Conservation (phyloP, 768 basidiomycete species). For the Suillus bovinus region DNA sequence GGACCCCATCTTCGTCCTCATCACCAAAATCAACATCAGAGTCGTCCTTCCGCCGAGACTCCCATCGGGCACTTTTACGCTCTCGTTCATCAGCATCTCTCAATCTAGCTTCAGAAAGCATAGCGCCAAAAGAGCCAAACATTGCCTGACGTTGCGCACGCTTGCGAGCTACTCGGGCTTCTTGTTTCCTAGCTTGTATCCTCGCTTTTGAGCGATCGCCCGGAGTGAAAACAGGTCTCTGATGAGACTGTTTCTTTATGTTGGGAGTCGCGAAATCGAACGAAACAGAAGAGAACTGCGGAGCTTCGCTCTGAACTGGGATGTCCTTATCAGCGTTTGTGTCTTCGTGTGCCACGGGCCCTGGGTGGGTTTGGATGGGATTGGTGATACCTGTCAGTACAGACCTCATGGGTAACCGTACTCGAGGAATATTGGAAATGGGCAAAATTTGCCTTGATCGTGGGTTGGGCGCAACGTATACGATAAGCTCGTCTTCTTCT, state of each 20-base stretch:
- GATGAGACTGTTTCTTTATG: constrained; percentile 23
- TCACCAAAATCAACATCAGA: constrained; percentile 73
- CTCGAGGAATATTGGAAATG: constrained; percentile 13
- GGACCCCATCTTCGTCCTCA: constrained; percentile 32
- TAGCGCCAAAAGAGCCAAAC: constrained; percentile 55
- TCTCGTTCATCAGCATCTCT: constrained; percentile 35
- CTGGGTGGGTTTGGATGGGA: constrained; percentile 10
- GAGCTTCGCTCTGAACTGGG: constrained; percentile 14
- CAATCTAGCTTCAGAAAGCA: constrained; percentile 53
- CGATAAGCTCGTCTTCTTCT: constrained; percentile 67
- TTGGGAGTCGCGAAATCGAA: constrained; percentile 15
- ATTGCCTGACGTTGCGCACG: constrained; percentile 26
- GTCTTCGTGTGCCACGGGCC: neutral
- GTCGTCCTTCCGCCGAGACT: constrained; percentile 58
- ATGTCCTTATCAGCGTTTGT: neutral
- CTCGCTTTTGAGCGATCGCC: constrained; percentile 25
- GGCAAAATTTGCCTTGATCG: constrained; percentile 32
- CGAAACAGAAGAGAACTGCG: constrained; percentile 29
- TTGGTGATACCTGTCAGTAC: constrained; percentile 24
- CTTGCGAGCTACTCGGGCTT: constrained; percentile 10
- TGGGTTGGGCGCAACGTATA: constrained; percentile 77
- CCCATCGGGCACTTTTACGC: constrained; percentile 38
- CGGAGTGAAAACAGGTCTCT: constrained; percentile 32
- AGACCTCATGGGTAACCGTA: constrained; percentile 23
- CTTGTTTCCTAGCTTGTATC: constrained; percentile 26